Conservation (phyloP, 331 rosid genomes). For the Malus hybrid region DNA sequence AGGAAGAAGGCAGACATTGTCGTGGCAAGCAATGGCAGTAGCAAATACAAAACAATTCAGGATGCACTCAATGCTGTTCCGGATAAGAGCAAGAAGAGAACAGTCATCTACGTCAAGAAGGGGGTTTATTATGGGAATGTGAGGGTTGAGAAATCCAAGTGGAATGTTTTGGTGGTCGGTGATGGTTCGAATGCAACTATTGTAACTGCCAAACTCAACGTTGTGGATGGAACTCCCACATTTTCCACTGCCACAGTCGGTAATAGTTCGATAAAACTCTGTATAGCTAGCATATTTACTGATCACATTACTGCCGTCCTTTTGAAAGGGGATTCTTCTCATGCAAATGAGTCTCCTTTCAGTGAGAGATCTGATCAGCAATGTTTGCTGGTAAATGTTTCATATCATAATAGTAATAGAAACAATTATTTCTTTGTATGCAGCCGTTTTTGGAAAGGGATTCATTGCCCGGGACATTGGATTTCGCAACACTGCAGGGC, state of each 20-base stretch:
- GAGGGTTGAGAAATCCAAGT: constrained; percentile 47
- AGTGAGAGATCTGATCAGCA: background rate
- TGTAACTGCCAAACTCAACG: constrained; percentile 53
- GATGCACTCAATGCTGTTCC: constrained; percentile 53
- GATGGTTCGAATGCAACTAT: constrained; percentile 62
- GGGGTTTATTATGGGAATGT: constrained; percentile 65
- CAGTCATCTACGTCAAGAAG: constrained; percentile 66
- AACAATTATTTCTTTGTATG: background rate
- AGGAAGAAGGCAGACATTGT: constrained; percentile 45
- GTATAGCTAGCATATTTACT: background rate
- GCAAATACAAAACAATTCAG: constrained; percentile 42
- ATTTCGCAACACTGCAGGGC: constrained; percentile 59
- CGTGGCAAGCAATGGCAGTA: constrained; percentile 53
- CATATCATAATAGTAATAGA: too few species aligned
- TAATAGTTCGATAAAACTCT: constrained; percentile 3
- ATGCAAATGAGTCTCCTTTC: too few species aligned
- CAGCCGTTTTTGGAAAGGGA: constrained; percentile 63
- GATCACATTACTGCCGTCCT: too few species aligned
- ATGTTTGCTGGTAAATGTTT: background rate
- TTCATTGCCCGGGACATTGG: constrained; percentile 67
- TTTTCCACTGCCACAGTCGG: constrained; percentile 76
- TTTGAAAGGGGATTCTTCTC: too few species aligned
- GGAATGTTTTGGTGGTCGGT: constrained; percentile 81
- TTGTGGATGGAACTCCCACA: constrained; percentile 79
- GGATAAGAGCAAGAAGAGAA: constrained; percentile 42